Base-by-base conservation (phyloP, 2,329 filamentous ascomycete species). In the Pestalotiopsis sp. region DNA sequence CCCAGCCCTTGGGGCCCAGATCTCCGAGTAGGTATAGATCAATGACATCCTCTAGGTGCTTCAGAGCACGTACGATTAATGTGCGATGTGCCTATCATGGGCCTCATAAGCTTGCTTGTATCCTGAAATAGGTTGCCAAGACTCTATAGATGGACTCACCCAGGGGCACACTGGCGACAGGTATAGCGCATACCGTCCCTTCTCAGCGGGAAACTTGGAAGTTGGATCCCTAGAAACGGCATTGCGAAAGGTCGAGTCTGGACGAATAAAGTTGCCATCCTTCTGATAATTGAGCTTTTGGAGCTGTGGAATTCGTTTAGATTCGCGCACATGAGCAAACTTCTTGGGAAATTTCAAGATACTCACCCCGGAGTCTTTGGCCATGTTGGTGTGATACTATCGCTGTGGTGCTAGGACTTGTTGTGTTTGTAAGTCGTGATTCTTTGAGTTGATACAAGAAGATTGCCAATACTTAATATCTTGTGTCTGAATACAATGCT, bases 41-140 rank as follows among this genome's bases (percentile, higher is more conserved):
- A 66, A 95, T 87, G 70, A 92, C 84, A 65, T 91, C 86, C 69
- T 94, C 91, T 0, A 95, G 84, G 0, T 91, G 91, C 78, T 95
- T 95, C 67, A 95, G 83, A 67, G 89, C 86, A 62, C 92, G 87
- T 1, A 91, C 89, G 71, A 95, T 93, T 71, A 94, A 82, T 1
- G 91, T 91, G 63, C 92, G 87, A 76, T 94, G 92, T 13, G 92
- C 92, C 90, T 81, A 25, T 14, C 4, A 38, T 4, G 27, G 14
- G 4, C 57, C 12, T 25, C 23, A 23, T 36, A 3, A 45, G 4
- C 6, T 13, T 3, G 45, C n/a, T 72, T 7, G 56, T 68, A 6
- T 17, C 12, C 9, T 1, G 2, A 20, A 62, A 31, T 38, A 13
- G 23, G 23, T 27, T 64, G 36, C 41, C 49, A 11, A 68, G 23